These are phyloP conservation scores for Sarcomyxa edulis DNA, from an alignment of 768 basidiomycete genomes.

Conservation along the genomic window DNA sequence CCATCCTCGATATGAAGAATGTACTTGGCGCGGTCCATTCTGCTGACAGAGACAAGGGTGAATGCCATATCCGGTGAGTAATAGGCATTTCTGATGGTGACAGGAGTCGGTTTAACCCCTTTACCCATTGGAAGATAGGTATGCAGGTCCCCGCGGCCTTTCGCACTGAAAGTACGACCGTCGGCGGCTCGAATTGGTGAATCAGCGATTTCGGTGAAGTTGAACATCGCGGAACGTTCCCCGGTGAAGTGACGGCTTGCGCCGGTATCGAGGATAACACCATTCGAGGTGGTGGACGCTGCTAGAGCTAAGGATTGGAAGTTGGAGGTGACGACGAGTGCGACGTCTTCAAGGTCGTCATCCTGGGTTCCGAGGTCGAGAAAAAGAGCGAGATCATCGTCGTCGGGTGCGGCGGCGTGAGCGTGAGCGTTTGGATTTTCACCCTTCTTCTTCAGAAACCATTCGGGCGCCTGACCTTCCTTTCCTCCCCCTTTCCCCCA, in stretches of 20 bases:
- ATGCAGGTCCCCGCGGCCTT: slow-evolving; percentile 21
- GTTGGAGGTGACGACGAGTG: slow-evolving; percentile 1
- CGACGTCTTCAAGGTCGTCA: not conserved
- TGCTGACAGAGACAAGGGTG: slow-evolving; percentile 21
- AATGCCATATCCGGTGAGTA: slow-evolving; percentile 21
- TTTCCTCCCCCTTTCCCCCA: slow-evolving; percentile 22
- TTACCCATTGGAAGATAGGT: slow-evolving; percentile 15
- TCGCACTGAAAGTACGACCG: slow-evolving; percentile 18
- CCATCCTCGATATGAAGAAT: slow-evolving; percentile 9
- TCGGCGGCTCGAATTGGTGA: slow-evolving; percentile 22
- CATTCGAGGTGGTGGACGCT: too few species aligned
- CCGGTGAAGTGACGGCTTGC: slow-evolving; percentile 28
- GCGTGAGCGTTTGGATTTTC: slow-evolving; percentile 1
- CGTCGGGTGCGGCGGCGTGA: not conserved
- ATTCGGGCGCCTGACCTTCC: slow-evolving; percentile 17
- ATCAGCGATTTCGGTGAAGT: slow-evolving; percentile 14
- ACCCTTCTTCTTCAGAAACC: not conserved
- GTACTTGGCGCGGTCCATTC: slow-evolving; percentile 14
- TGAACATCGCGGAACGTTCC: slow-evolving; percentile 17
- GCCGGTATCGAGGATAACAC: slow-evolving; percentile 23
- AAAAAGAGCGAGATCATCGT: slow-evolving; percentile 1
- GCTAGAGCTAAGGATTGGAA: not conserved
- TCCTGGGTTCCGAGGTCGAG: not conserved
- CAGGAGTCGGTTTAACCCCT: slow-evolving; percentile 9
- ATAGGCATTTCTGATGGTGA: slow-evolving; percentile 17